Conservation (phyloP, 306 rosid species). For the Argentina anserina region DNA sequence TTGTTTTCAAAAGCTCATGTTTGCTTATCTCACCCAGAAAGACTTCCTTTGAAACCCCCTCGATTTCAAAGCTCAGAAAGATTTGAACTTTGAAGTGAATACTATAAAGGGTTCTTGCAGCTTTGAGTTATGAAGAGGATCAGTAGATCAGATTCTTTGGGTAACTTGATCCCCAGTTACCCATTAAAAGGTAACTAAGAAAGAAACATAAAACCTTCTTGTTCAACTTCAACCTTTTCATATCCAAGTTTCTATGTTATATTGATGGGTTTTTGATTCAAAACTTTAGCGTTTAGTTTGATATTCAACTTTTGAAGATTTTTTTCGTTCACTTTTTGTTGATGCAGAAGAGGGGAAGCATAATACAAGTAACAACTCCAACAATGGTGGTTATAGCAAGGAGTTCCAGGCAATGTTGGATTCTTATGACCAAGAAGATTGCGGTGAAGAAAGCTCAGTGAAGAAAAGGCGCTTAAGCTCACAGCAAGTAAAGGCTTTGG, state of each 20-base stretch:
- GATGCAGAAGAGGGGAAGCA: slow-evolving; percentile 31
- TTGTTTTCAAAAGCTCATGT: background rate
- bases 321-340: background rate
- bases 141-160: slow-evolving; percentile 35
- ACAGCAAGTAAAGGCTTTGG: slow-evolving; percentile 67
- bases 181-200: slow-evolving; percentile 44
- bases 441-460: slow-evolving; percentile 41
- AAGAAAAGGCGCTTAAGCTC: slow-evolving; percentile 56
- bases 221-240: background rate
- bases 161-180: slow-evolving; percentile 40
- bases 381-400: slow-evolving; percentile 45
- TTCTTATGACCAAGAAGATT: slow-evolving; percentile 61
- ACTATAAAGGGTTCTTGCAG: background rate
- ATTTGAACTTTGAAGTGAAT: background rate
- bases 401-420: slow-evolving; percentile 74
- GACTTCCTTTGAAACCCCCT: background rate
- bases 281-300: background rate
- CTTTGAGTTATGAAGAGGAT: slow-evolving; percentile 47
- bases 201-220: background rate
- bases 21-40: background rate
- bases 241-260: background rate
- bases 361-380: slow-evolving; percentile 2
- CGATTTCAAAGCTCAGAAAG: slow-evolving; percentile 8
- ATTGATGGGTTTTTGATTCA: background rate
- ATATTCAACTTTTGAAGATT: background rate